Evolutionary conservation across 805 yeast species (phyloP), one percentile per base, ranked within the genome.

Genomic region (Starmerella floricola): DNA sequence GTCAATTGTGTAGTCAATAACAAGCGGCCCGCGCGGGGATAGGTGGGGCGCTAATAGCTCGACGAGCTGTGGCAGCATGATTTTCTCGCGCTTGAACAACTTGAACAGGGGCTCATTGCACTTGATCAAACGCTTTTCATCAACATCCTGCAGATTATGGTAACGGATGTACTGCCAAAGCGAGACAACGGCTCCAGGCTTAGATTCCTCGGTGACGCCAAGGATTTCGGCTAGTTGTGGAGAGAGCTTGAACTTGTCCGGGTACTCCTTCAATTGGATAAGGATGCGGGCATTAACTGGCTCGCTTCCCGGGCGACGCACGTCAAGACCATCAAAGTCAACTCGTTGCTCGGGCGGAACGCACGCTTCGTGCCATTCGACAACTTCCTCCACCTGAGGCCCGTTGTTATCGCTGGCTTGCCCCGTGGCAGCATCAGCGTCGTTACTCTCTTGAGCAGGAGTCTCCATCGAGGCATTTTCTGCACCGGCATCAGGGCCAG

Each of bases 291-390:
- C 74, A 34, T 73, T 68, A 37, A 87, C 64, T 44, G 77, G 77
- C 44, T 68, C 70, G 19, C 67, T 63, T 2, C 97, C 97, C 15
- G 71, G 65, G 54, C 98, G 74, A 55, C 80, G 80, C 42, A 91
- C 73, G 57, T 87, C 96, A 43, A 91, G 63, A 1, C 94, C 96
- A 60, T 91, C 97, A 58, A 88, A 88, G 40, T 76, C 74, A 0
- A 71, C 72, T 13, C 53, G 53, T 38, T 53, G 56, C 43, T 54
- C 56, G 19, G 51, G 58, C 21, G 48, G 54, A 38, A 13, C 49
- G 27, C 51, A 38, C 3, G 51, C 66, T 51, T 79, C 87, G 60
- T 86, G 87, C 98, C 98, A 91, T 61, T 91, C 96, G 34, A 88
- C 74, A 12, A 80, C 62, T 54, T 55, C 57, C n/a, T 42, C 48